Evolutionary conservation across 1,284 basidiomycete genomes (phyloP), one percentile per base, ranked within the genome.

Genomic region (Ceratobasidium sp.): DNA sequence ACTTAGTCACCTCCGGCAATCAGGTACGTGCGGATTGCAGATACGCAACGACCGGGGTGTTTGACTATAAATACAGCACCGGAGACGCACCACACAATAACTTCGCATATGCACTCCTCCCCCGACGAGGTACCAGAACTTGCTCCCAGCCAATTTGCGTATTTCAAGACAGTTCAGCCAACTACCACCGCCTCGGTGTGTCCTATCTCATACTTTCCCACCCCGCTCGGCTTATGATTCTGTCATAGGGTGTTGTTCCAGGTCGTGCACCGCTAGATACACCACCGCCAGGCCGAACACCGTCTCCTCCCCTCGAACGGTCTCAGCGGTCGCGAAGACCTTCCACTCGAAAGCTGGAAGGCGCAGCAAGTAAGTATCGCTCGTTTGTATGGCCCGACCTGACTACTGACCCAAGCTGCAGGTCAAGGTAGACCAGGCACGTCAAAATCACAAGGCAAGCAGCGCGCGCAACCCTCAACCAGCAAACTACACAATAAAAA

Each of bases 261-360:
- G 59, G 59, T 23, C 43, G 43, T 43, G 59, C 59, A n/a, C 26
- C n/a, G 23, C 32, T 61, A 45, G 59, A 61, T 16, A 61, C 59
- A 4, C 59, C 59, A 48, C 21, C 59, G 10, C 59, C 43, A 28
- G 28, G 26, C 23, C 41, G 45, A 32, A 32, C 43, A 4, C 58
- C 58, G 8, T n/a, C 59, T 8, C 59, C 59, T 12, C 39, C 23
- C 3, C 52, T 70, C 26, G 41, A 46, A 34, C 39, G 55, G n/a
- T 70, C 53, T n/a, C 28, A 57, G 28, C 53, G 53, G 10, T n/a
- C 53, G 4, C 52, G 65, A 23, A 53, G 32, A n/a, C 65, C 65
- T 12, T 34, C 53, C 3, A 10, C 41, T 2, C 39, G 53, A 10
- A 70, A 70, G 36, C 2, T 41, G 5, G 32, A 52, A 46, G 14